Conservation (phyloP, 345 rosid genomes). For the Populus davidiana region DNA sequence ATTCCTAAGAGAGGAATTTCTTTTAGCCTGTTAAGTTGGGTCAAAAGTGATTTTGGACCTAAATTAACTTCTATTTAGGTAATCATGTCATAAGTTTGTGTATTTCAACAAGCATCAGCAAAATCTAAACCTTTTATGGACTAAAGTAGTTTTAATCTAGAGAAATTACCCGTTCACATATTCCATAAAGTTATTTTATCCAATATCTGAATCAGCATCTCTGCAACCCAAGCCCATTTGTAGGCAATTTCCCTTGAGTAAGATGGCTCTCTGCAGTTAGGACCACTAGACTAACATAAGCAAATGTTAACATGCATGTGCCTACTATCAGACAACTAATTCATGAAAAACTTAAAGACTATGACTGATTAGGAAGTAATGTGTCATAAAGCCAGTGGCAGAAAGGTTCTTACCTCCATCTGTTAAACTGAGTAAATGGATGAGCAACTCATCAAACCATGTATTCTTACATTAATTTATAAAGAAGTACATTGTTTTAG, state of each 20-base stretch:
- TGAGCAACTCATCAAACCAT: neutral
- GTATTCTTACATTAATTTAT: neutral
- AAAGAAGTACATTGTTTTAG: neutral
- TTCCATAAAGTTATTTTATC: neutral
- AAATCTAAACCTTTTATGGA: neutral
- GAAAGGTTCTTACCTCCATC: neutral
- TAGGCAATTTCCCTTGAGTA: too few species aligned
- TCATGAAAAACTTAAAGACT: too few species aligned
- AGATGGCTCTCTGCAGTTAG: neutral
- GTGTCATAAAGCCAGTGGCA: neutral
- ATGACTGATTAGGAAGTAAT: too few species aligned
- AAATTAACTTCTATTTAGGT: neutral
- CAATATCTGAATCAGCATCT: neutral
- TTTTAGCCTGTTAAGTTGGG: neutral
- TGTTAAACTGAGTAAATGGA: neutral
- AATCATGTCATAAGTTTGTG: neutral
- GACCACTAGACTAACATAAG: neutral
- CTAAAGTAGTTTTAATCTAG: neutral
- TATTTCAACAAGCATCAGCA: neutral
- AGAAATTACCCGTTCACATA: neutral
- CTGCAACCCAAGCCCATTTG: neutral
- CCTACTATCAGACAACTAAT: neutral
- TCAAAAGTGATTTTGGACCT: neutral
- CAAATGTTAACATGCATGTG: neutral
- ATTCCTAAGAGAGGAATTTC: neutral